Evolutionary conservation across 257 asterid genomes (phyloP), one percentile per base, ranked within the genome.

Genomic region (Lycium ferocissimum): DNA sequence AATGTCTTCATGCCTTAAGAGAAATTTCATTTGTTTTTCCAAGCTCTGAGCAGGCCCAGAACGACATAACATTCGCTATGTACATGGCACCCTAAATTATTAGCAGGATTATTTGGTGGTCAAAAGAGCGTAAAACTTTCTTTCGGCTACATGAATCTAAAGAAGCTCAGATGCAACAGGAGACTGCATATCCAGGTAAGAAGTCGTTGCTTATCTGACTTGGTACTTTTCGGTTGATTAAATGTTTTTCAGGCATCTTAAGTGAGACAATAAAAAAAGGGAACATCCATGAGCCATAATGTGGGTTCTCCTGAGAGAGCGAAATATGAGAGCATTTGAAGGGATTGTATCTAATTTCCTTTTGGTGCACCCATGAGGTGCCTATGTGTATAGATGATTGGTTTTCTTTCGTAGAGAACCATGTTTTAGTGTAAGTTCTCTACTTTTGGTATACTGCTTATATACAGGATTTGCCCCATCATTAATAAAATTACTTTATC

Each of bases 101-200:
- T 33, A 53, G 82, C 53, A 78, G 65, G 82, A 78, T 14, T 1
- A 14, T 22, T 78, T 26, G 26, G 40, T 53, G 65, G 81, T 14
- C 45, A 49, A 75, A 75, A 75, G 43, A 75, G 62, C 0, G 2
- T 49, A 12, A 71, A 49, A 49, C 62, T 47, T 75, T 45, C 82
- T 53, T 73, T 78, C 20, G 49, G 66, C 66, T 33, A 78, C 82
- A 53, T 33, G 65, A 53, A 54, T 22, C 26, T 75, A 75, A 75
- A 47, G 62, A 53, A 37, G 26, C 26, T 14, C 17, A 53, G 82
- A 78, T 26, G 65, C 65, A 78, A 53, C 47, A 78, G 26, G 65
- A 26, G 63, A 78, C 63, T 51, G 81, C 61, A 22, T 20, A 75
- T 9, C 47, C 20, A 75, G 49, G 40, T 20, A 40, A 15, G 22